Percentiles rank a stretch among this genome's conserved stretches.
Conservation (phyloP, 768 basidiomycete genomes). For the Suillus brevipes region DNA sequence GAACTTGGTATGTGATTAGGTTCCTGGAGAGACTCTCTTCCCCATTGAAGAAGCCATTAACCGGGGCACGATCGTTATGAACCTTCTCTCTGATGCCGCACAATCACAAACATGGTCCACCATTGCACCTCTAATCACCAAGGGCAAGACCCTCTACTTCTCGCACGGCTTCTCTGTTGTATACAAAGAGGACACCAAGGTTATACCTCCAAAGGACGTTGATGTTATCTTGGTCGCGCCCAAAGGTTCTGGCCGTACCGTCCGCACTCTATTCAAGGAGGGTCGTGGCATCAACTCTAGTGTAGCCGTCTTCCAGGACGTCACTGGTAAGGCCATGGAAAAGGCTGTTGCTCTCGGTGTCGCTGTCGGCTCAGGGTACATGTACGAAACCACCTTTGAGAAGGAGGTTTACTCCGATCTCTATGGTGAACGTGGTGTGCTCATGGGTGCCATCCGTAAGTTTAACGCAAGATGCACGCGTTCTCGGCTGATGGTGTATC, state of each 20-base stretch:
- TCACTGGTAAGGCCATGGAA: slow-evolving; percentile 96
- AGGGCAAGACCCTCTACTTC: slow-evolving; percentile 99
- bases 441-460: slow-evolving; percentile 96
- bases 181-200: slow-evolving; percentile 95
- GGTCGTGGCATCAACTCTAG: slow-evolving; percentile 97
- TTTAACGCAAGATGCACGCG: slow-evolving; percentile 15
- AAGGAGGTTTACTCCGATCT: slow-evolving; percentile 99
- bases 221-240: slow-evolving; percentile 99
- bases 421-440: slow-evolving; percentile 99
- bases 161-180: slow-evolving; percentile 99
- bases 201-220: slow-evolving; percentile 87
- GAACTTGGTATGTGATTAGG: slow-evolving; percentile 39
- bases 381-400: slow-evolving; percentile 99
- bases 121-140: slow-evolving; percentile 92
- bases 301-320: slow-evolving; percentile 95
- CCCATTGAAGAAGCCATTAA: slow-evolving; percentile 97
- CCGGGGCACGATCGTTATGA: slow-evolving; percentile 98
- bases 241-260: slow-evolving; percentile 98
- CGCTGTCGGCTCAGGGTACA: slow-evolving; percentile 93
- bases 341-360: slow-evolving; percentile 95
- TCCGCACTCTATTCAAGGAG: slow-evolving; percentile 99
- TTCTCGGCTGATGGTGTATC: slow-evolving; percentile 11
- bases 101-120: slow-evolving; percentile 94
- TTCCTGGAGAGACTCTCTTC: slow-evolving; percentile 97
- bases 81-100: slow-evolving; percentile 97